Evolutionary conservation across 352 stramenopile genomes (phyloP).

Genomic region (Globisporangium nunn): DNA sequence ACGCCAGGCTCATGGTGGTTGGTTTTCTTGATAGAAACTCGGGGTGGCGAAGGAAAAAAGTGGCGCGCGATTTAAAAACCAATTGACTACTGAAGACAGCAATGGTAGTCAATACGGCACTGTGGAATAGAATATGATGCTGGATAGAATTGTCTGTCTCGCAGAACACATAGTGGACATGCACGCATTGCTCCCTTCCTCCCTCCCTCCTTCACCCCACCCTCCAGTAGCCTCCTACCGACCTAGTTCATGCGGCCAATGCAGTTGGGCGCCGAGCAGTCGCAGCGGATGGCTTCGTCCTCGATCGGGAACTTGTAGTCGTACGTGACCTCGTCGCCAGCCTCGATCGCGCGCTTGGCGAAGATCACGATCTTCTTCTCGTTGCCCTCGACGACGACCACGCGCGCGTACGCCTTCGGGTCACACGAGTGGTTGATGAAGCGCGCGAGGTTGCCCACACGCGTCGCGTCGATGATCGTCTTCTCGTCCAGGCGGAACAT

Average conservation of each 20-base stretch:
- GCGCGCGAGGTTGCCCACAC: slow-evolving; percentile 89
- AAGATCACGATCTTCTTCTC: slow-evolving; percentile 97
- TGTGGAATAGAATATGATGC: too few species aligned
- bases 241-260: slow-evolving; percentile 92
- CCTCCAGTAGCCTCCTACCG: not conserved
- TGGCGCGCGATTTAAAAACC: not conserved
- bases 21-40: not conserved
- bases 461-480: slow-evolving; percentile 94
- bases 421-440: slow-evolving; percentile 97
- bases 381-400: slow-evolving; percentile 75
- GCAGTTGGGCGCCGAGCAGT: slow-evolving; percentile 91
- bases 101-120: too few species aligned
- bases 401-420: slow-evolving; percentile 91
- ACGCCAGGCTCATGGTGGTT: not conserved
- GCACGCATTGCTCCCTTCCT: too few species aligned
- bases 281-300: slow-evolving; percentile 91
- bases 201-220: too few species aligned
- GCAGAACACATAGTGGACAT: too few species aligned
- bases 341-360: slow-evolving; percentile 85
- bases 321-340: slow-evolving; percentile 93
- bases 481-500: slow-evolving; percentile 95
- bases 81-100: not conserved
- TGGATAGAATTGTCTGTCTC: too few species aligned
- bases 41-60: not conserved
- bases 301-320: slow-evolving; percentile 98